Evolutionary conservation across 345 rosid genomes (phyloP).

Genomic region (Tarenaya hassleriana): DNA sequence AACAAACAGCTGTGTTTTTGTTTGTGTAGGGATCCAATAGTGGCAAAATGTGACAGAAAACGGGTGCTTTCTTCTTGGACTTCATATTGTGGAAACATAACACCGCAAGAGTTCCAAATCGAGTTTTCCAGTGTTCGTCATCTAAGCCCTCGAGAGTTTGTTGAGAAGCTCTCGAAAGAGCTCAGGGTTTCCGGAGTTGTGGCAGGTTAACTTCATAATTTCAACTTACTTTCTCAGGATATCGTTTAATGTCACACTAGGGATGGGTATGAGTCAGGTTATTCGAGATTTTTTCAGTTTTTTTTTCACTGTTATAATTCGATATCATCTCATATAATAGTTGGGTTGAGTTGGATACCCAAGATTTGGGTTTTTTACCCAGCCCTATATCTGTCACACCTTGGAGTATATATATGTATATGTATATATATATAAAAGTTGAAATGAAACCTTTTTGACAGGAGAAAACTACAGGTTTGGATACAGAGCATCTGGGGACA

Average conservation of each 20-base stretch:
- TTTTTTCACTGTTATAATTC: too few species aligned
- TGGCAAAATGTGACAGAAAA: slow-evolving; percentile 79
- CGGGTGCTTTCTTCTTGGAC: slow-evolving; percentile 83
- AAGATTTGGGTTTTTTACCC: too few species aligned
- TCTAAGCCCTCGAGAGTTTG: slow-evolving; percentile 77
- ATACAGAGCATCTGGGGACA: slow-evolving; percentile 86
- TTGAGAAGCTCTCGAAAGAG: slow-evolving; percentile 80
- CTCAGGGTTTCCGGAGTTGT: slow-evolving; percentile 75
- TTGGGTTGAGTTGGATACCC: too few species aligned
- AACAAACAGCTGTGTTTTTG: slow-evolving; percentile 6
- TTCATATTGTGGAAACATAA: slow-evolving; percentile 53
- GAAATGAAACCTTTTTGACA: slow-evolving; percentile 25
- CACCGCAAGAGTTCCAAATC: slow-evolving; percentile 59
- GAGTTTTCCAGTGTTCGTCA: slow-evolving; percentile 74
- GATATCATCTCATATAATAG: too few species aligned
- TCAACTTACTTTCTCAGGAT: background rate
- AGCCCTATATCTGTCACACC: too few species aligned
- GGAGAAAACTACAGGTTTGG: slow-evolving; percentile 93
- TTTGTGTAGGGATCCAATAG: slow-evolving; percentile 66
- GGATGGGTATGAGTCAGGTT: too few species aligned
- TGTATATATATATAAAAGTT: too few species aligned
- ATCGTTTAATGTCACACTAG: background rate
- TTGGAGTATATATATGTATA: too few species aligned
- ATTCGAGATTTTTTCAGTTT: too few species aligned
- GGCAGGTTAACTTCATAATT: slow-evolving; percentile 47